Conservation (phyloP, 495 filamentous ascomycete species). For the Aspergillus avenaceus region DNA sequence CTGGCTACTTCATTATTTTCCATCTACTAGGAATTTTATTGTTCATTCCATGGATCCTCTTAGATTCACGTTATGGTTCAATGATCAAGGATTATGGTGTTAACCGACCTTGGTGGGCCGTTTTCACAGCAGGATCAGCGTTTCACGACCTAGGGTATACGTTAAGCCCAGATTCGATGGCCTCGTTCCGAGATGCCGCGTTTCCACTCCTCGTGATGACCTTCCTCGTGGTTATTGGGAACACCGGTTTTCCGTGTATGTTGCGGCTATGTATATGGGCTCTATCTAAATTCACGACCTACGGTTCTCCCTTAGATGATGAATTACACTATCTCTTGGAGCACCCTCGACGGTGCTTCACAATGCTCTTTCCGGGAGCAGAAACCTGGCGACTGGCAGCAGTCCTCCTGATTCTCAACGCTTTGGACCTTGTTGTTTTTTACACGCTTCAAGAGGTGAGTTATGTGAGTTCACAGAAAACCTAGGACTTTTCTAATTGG, state of each 20-base stretch:
- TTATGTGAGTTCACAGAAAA: conserved; percentile 14
- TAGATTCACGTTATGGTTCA: conserved; percentile 42
- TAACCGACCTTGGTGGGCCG: conserved; percentile 71
- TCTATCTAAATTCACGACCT: conserved; percentile 46
- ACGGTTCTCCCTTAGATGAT: conserved; percentile 61
- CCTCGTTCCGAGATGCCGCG: conserved; percentile 66
- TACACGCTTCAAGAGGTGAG: conserved; percentile 70
- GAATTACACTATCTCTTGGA: conserved; percentile 80
- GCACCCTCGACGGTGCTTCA: conserved; percentile 87
- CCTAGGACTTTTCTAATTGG: not conserved
- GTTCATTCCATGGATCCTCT: conserved; percentile 67
- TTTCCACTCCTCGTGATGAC: conserved; percentile 66
- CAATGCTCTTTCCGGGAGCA: conserved; percentile 71
- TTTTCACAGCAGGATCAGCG: conserved; percentile 72
- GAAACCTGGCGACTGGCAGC: conserved; percentile 87
- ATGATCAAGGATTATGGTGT: conserved; percentile 52
- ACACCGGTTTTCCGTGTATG: conserved; percentile 87
- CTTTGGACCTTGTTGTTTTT: conserved; percentile 75
- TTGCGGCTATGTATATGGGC: conserved; percentile 80
- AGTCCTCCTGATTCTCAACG: conserved; percentile 71
- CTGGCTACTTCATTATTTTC: conserved; percentile 65
- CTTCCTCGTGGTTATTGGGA: conserved; percentile 79
- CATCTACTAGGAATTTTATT: conserved; percentile 61
- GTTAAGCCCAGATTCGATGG: conserved; percentile 81
- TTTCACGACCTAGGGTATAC: conserved; percentile 83